phyloP scores from a whole-genome alignment of 2,329 filamentous ascomycete species.

The Aspergillus novoparasiticus region DNA sequence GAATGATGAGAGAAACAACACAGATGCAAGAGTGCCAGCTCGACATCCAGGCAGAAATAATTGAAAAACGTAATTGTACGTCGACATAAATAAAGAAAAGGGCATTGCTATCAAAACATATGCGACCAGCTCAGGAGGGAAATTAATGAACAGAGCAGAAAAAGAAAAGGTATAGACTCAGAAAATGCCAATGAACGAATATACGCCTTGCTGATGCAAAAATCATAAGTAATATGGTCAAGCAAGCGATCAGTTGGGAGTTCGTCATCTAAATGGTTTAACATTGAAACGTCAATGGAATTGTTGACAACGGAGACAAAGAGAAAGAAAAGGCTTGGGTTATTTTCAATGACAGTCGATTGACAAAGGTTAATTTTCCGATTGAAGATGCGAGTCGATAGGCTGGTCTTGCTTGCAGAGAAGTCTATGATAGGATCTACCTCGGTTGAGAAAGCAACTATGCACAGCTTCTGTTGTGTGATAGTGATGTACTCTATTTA shows the following conservation, averaged over 20 bases:
- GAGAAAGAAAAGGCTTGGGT: not conserved
- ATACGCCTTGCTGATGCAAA: constrained; percentile 28
- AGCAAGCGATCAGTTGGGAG: constrained; percentile 12
- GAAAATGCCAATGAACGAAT: constrained; percentile 18
- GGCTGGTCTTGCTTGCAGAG: not conserved
- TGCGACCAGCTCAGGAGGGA: constrained; percentile 5
- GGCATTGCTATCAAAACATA: constrained; percentile 7
- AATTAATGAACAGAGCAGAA: constrained; percentile 11
- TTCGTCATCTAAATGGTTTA: constrained; percentile 7
- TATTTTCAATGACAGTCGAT: not conserved
- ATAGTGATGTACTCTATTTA: not conserved
- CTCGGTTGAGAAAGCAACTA: not conserved
- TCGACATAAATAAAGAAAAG: not conserved
- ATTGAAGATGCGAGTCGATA: not conserved
- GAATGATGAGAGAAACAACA: not conserved
- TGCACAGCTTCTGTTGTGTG: not conserved
- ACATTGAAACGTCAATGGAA: not conserved
- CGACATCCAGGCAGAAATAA: constrained; percentile 15
- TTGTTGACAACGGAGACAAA: not conserved
- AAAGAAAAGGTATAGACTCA: constrained; percentile 3
- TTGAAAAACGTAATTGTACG: not conserved
- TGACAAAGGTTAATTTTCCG: not conserved
- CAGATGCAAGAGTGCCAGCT: constrained; percentile 24
- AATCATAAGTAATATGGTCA: constrained; percentile 24
- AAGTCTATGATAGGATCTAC: not conserved